These are phyloP conservation scores for Cyphellophora attinorum DNA, from an alignment of 2,329 filamentous ascomycete species.

Conservation along the genomic window DNA sequence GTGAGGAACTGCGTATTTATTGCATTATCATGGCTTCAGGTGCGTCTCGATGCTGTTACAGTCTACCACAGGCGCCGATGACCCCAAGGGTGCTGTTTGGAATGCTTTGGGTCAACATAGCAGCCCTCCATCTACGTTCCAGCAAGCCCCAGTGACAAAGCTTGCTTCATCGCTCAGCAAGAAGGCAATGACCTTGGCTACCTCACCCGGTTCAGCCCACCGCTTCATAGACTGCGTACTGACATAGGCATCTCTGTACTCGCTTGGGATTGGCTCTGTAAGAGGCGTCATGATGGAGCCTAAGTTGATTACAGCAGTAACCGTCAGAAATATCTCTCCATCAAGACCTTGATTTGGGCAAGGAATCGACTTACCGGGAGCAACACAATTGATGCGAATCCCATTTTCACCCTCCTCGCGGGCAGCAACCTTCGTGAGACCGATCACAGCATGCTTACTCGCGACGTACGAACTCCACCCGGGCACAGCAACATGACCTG, in stretches of 20 bases:
- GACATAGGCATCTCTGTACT: slow-evolving; percentile 4
- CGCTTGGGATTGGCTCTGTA: slow-evolving; percentile 5
- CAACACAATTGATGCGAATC: slow-evolving; percentile 27
- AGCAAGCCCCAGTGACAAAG: slow-evolving; percentile 37
- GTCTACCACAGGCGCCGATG: too few relatives aligned
- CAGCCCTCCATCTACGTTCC: slow-evolving; percentile 40
- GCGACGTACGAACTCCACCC: slow-evolving; percentile 32
- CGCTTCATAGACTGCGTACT: slow-evolving; percentile 19
- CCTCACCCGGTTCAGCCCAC: slow-evolving; percentile 24
- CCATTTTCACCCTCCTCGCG: slow-evolving; percentile 21
- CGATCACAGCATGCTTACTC: slow-evolving; percentile 34
- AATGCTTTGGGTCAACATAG: slow-evolving; percentile 20
- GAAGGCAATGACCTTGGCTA: slow-evolving; percentile 37
- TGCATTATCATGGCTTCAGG: too few relatives aligned
- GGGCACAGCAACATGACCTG: slow-evolving; percentile 23
- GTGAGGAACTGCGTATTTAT: too few relatives aligned
- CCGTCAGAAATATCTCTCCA: neutral
- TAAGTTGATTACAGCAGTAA: slow-evolving; percentile 11
- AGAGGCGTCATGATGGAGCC: slow-evolving; percentile 9
- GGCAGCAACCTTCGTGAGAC: slow-evolving; percentile 31
- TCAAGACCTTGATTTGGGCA: too few relatives aligned
- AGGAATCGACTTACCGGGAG: slow-evolving; percentile 5
- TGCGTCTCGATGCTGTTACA: too few relatives aligned
- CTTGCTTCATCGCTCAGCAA: slow-evolving; percentile 36
- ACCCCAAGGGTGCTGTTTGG: too few relatives aligned